phyloP scores from a whole-genome alignment of 2,329 filamentous ascomycete genomes.

The Leptodontidium sp. region DNA sequence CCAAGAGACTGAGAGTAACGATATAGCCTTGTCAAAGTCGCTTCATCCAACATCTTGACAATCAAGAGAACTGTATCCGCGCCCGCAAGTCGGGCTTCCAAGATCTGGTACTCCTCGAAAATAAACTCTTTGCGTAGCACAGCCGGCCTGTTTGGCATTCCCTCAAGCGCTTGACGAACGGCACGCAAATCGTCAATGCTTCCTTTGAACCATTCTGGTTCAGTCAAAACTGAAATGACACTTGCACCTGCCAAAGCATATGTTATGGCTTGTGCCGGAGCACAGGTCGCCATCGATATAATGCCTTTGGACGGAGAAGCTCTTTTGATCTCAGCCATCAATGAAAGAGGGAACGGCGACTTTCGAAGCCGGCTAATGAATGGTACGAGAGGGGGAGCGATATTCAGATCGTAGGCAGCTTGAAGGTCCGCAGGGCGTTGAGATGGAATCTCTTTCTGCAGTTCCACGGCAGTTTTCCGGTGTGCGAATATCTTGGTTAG shows the following conservation, averaged over 20 bases:
- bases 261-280: conserved; percentile 86
- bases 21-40: conserved; percentile 80
- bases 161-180: conserved; percentile 87
- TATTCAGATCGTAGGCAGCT: conserved; percentile 83
- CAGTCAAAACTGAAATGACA: conserved; percentile 97
- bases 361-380: conserved; percentile 82
- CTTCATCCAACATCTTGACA: conserved; percentile 92
- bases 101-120: conserved; percentile 97
- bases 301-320: conserved; percentile 96
- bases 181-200: conserved; percentile 91
- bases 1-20: conserved; percentile 87
- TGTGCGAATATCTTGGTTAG: conserved; percentile 90
- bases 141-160: conserved; percentile 91
- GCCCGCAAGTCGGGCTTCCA: conserved; percentile 90
- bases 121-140: conserved; percentile 96
- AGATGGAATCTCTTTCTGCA: conserved; percentile 86
- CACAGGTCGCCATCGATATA: conserved; percentile 87
- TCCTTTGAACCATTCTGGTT: conserved; percentile 99
- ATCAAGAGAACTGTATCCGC: conserved; percentile 95
- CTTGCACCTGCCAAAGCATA: conserved; percentile 95
- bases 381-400: conserved; percentile 83
- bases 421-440: conserved; percentile 85
- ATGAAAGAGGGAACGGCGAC: conserved; percentile 85
- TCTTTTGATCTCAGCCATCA: conserved; percentile 98
- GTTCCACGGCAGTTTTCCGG: conserved; percentile 76